Conservation (phyloP, 805 yeast genomes). For the Myxozyma monticola region DNA sequence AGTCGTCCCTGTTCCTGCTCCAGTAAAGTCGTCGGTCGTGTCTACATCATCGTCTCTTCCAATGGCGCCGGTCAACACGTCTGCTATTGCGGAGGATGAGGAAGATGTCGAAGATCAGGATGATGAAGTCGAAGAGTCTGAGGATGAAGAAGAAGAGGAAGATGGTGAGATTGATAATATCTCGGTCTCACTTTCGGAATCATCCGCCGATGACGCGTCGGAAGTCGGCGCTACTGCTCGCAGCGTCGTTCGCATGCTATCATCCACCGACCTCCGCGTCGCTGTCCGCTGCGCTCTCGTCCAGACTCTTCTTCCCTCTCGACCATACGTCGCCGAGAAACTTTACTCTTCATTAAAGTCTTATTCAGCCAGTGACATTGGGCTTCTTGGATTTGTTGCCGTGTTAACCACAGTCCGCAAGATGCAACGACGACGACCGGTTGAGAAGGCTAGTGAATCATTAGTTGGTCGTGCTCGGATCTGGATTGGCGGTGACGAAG, state of each 20-base stretch:
- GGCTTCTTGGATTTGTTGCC: conserved; percentile 39
- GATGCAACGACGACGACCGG: conserved; percentile 23
- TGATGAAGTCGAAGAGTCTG: conserved; percentile 1
- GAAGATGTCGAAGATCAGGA: conserved; percentile 7
- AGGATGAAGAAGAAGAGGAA: conserved; percentile 18
- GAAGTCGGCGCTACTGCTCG: neutral
- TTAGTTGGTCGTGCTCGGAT: conserved; percentile 31
- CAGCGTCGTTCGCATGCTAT: conserved; percentile 17
- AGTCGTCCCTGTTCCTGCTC: too few relatives aligned
- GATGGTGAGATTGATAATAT: conserved; percentile 11
- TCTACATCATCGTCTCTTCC: too few relatives aligned
- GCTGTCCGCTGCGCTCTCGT: conserved; percentile 36
- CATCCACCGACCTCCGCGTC: conserved; percentile 33
- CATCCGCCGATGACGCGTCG: conserved; percentile 6
- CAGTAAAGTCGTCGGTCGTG: too few relatives aligned
- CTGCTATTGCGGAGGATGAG: conserved; percentile 6
- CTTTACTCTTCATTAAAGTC: conserved; percentile 18
- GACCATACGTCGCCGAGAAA: conserved; percentile 28
- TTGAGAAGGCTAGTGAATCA: conserved; percentile 22
- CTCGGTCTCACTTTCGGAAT: conserved; percentile 6
- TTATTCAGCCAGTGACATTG: conserved; percentile 31
- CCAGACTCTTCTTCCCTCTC: conserved; percentile 24
- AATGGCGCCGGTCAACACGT: neutral
- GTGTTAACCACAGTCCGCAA: conserved; percentile 31
- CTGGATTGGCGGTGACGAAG: conserved; percentile 41